Percentiles rank a stretch among this genome's conserved stretches.
Evolutionary conservation across 352 stramenopile species (phyloP).

Genomic region (Phytopythium chamaehyphon): DNA sequence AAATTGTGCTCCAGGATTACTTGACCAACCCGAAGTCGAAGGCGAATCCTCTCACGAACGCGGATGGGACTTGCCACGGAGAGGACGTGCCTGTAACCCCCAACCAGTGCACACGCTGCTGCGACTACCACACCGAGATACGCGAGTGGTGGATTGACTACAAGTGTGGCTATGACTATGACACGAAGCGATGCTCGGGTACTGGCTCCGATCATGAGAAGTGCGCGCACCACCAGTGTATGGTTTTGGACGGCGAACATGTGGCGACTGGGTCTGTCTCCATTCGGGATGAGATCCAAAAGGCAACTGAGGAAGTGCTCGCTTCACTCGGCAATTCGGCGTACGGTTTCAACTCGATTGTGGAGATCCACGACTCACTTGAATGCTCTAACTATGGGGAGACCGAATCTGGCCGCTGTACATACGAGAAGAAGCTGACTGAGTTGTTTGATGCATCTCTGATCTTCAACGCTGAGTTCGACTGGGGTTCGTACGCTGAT

Average conservation of each 20-base stretch:
- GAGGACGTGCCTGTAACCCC: constrained; percentile 23
- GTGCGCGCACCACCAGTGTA: constrained; percentile 49
- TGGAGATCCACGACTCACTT: constrained; percentile 56
- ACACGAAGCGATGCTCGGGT: constrained; percentile 20
- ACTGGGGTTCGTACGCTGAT: constrained; percentile 1
- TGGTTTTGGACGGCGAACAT: constrained; percentile 51
- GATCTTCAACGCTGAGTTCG: constrained; percentile 6
- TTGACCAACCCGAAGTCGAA: constrained; percentile 12
- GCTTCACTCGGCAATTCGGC: constrained; percentile 19
- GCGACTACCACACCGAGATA: constrained; percentile 35
- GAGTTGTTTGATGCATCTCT: constrained; percentile 32
- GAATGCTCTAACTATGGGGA: constrained; percentile 40
- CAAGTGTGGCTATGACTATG: constrained; percentile 48
- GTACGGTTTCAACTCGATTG: constrained; percentile 39
- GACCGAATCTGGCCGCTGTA: constrained; percentile 18
- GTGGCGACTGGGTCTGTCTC: constrained; percentile 38
- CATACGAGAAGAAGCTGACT: constrained; percentile 24
- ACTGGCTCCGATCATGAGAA: constrained; percentile 19
- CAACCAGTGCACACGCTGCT: constrained; percentile 43
- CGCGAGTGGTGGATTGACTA: constrained; percentile 65
- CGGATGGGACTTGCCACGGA: constrained; percentile 12
- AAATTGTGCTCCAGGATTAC: constrained; percentile 22
- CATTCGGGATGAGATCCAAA: constrained; percentile 14
- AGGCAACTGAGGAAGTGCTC: constrained; percentile 30
- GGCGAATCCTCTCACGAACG: constrained; percentile 33